Evolutionary conservation across 768 basidiomycete species (phyloP).

Genomic region (Dictyophora rubrovolvata): DNA sequence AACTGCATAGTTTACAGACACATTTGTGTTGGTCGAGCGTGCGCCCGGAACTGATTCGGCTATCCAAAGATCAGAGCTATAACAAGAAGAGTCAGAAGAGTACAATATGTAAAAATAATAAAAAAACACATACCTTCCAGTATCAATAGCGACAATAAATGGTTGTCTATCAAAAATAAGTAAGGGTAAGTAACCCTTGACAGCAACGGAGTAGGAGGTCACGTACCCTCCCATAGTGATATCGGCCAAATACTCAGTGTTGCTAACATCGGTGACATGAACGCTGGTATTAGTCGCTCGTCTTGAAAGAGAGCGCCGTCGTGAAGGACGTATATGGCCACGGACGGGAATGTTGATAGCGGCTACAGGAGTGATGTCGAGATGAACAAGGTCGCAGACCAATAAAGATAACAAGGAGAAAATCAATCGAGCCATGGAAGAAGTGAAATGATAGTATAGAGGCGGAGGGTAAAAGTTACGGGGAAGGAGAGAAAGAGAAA

Average conservation of each 20-base stretch:
- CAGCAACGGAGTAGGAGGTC: background rate
- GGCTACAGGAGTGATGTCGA: no score
- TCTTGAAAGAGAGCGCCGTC: background rate
- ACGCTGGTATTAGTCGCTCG: background rate
- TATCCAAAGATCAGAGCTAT: conserved; percentile 59
- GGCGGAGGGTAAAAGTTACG: no score
- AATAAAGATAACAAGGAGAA: no score
- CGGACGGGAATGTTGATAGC: no score
- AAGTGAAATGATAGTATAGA: no score
- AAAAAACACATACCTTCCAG: conserved; percentile 30
- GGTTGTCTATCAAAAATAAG: background rate
- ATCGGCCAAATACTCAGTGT: conserved; percentile 27
- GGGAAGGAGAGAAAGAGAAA: no score
- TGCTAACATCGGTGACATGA: background rate
- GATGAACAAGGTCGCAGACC: no score
- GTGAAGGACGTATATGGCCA: no score
- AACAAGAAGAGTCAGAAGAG: background rate
- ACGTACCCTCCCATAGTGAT: conserved; percentile 27
- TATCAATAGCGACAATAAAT: conserved; percentile 32
- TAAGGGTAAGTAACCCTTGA: background rate
- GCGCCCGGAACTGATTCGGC: conserved; percentile 33
- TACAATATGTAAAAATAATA: background rate
- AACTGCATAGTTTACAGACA: conserved; percentile 42
- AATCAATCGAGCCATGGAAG: no score
- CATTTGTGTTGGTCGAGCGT: conserved; percentile 26